phyloP scores from a whole-genome alignment of 768 basidiomycete species.

The Coprinopsis sp. region DNA sequence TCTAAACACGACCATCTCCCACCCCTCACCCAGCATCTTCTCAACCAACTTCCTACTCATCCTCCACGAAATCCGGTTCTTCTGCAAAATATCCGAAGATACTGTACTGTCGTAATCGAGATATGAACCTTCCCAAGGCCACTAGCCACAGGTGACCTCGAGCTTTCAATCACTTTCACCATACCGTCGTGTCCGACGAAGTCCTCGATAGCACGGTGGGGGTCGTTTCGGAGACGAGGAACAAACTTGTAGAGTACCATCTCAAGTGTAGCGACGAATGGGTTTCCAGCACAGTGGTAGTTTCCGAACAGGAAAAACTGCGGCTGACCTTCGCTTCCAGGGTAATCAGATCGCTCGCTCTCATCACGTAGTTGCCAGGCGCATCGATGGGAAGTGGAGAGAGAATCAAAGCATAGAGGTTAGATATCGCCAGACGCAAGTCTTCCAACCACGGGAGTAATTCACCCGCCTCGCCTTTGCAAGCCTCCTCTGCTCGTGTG shows the following conservation, averaged over 20 bases:
- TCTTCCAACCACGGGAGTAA: neutral
- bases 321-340: neutral
- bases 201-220: too few species aligned
- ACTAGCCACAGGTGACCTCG: neutral
- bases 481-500: neutral
- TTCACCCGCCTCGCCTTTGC: neutral
- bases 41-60: conserved; percentile 17
- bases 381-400: neutral
- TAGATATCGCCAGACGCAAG: neutral
- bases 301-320: too few species aligned
- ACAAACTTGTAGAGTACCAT: too few species aligned
- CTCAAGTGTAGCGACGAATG: too few species aligned
- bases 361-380: neutral
- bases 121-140: neutral
- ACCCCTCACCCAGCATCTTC: conserved; percentile 15
- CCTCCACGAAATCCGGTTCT: conserved; percentile 11
- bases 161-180: too few species aligned
- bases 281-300: too few species aligned
- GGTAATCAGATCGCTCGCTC: neutral
- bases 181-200: too few species aligned
- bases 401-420: neutral
- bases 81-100: neutral
- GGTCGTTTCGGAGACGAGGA: too few species aligned
- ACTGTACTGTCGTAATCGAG: conserved; percentile 10
- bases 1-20: conserved; percentile 15